Evolutionary conservation across 805 yeast species (phyloP), one percentile per base, ranked within the genome.

Genomic region (Phaffomyces opuntiae): DNA sequence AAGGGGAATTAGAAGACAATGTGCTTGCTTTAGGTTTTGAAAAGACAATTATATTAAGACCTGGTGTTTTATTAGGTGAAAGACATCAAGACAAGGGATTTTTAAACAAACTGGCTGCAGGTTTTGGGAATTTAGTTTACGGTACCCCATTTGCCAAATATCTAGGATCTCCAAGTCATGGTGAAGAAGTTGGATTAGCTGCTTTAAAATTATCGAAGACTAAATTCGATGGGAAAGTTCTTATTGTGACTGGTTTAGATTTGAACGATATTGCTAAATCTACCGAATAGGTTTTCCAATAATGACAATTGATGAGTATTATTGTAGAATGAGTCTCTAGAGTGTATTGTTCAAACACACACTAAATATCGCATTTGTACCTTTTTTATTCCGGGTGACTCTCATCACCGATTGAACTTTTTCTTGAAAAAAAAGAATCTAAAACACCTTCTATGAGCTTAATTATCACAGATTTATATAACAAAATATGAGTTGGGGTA

Each of bases 1-100:
- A 89, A 61, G 96, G 95, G 27, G 76, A 80, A 43, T 68, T 85
- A 41, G 96, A 89, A 60, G 74, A 80, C 39, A 87, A 78, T 40
- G 67, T 89, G 9, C 64, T 70, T 38, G 79, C 68, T 0, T 68
- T 88, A 47, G 74, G 70, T 26, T 89, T 87, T 62, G 81, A 80
- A n/a, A 70, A 78, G 44, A 80, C 89, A 1, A 75, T 87, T 43
- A 83, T 89, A 49, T 62, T 89, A 46, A 74, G 87, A 56, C 96
- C 96, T 0, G 96, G 96, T 13, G 61, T 70, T 1, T 66, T 88
- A 34, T 54, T 86, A 7, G 96, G 96, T 5, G 74, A 75, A 27
- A 69, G 95, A 55, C 70, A 66, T 16, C 45, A 49, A 8, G 48
- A 63, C 2, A 73, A 70, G 44, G 78, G 75, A 0, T 53, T 65